Percentiles rank a stretch among this genome's conserved stretches.
Evolutionary conservation across 2,329 filamentous ascomycete genomes (phyloP).

Genomic region (Pseudogymnoascus sp.): DNA sequence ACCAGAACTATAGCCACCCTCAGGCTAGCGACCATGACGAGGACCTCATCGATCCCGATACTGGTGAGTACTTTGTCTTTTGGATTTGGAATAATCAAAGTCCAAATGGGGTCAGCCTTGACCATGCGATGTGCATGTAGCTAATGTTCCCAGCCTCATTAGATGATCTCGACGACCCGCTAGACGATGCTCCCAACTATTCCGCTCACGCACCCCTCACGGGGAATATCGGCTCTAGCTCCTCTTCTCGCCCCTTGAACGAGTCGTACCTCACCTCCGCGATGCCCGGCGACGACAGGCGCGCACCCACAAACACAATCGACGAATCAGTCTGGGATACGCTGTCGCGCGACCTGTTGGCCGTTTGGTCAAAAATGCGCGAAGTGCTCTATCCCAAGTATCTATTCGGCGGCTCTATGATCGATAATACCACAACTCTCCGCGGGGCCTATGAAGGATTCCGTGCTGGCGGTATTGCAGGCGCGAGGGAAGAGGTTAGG

Average conservation of each 20-base stretch:
- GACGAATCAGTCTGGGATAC: slow-evolving; percentile 97
- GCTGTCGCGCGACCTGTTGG: slow-evolving; percentile 80
- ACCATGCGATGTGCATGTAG: neutral
- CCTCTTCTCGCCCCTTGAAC: slow-evolving; percentile 50
- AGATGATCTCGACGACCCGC: slow-evolving; percentile 86
- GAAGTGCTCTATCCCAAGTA: slow-evolving; percentile 96
- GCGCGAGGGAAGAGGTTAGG: slow-evolving; percentile 53
- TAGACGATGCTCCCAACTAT: slow-evolving; percentile 45
- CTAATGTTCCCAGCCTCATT: slow-evolving; percentile 55
- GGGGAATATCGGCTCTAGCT: slow-evolving; percentile 61
- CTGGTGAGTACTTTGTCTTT: slow-evolving; percentile 44
- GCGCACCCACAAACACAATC: slow-evolving; percentile 84
- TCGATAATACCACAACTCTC: slow-evolving; percentile 45
- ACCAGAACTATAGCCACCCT: slow-evolving; percentile 53
- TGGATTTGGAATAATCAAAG: slow-evolving; percentile 9
- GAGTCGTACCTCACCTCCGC: slow-evolving; percentile 79
- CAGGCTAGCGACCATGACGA: slow-evolving; percentile 46
- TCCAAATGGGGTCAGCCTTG: neutral
- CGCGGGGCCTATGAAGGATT: slow-evolving; percentile 55
- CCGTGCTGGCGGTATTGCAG: slow-evolving; percentile 47
- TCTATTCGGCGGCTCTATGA: slow-evolving; percentile 64
- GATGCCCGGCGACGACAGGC: slow-evolving; percentile 87
- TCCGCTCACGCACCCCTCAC: slow-evolving; percentile 72
- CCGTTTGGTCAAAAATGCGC: slow-evolving; percentile 96
- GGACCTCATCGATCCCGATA: slow-evolving; percentile 70